Evolutionary conservation across 257 asterid species (phyloP).

Genomic region (Nicotiana knightiana): DNA sequence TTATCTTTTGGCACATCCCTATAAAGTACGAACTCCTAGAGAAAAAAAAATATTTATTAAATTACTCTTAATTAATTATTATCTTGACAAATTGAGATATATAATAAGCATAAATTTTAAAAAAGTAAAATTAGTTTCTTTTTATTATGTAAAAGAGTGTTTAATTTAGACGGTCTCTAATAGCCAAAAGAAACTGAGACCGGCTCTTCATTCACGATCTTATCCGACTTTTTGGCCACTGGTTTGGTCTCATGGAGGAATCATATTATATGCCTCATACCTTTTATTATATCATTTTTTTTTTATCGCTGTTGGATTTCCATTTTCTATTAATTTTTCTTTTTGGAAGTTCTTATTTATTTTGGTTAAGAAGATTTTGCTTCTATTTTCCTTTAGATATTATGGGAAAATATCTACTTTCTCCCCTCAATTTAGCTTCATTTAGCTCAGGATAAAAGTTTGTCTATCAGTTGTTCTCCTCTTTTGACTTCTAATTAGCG

Average conservation of each 20-base stretch:
- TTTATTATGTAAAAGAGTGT: too few relatives aligned
- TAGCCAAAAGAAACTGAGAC: too few relatives aligned
- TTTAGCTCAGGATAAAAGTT: background rate
- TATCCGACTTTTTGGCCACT: background rate
- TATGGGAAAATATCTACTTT: background rate
- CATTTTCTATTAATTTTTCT: background rate
- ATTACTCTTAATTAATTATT: too few relatives aligned
- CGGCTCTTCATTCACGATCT: background rate
- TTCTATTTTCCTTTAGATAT: background rate
- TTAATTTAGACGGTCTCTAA: too few relatives aligned
- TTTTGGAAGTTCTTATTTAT: background rate
- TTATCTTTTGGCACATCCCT: too few relatives aligned
- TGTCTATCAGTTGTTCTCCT: background rate
- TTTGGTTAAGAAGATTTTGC: background rate
- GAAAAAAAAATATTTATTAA: too few relatives aligned
- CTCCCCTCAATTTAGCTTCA: background rate
- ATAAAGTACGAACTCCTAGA: too few relatives aligned
- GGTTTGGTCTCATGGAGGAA: background rate
- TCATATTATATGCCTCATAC: background rate
- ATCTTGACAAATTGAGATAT: too few relatives aligned
- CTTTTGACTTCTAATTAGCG: background rate
- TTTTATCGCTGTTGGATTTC: background rate
- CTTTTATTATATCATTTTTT: background rate
- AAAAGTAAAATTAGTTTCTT: too few relatives aligned
- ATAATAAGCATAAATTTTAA: too few relatives aligned